A percentile compares a stretch with the other conserved stretches of the same genome.
These are phyloP conservation scores for Silene noctiflora DNA, from an alignment of 179 eudicot species.

Conservation along the genomic window DNA sequence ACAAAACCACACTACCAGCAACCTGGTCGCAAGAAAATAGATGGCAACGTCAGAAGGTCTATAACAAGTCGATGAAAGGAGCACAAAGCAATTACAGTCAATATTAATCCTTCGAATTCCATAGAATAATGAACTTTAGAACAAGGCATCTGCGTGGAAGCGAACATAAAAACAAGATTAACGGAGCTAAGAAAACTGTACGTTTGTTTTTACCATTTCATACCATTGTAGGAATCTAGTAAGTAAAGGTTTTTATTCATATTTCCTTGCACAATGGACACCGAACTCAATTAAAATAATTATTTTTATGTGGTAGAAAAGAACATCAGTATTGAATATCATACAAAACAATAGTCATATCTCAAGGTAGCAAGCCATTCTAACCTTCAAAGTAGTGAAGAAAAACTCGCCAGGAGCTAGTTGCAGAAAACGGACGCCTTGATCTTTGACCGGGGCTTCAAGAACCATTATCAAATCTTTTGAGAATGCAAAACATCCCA, in stretches of 20 bases:
- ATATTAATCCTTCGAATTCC: background rate
- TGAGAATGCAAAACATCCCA: slow-evolving; percentile 90
- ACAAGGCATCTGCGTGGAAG: background rate
- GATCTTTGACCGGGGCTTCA: slow-evolving; percentile 81
- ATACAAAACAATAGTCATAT: background rate
- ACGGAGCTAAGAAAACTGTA: background rate
- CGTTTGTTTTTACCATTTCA: background rate
- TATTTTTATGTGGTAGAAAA: background rate
- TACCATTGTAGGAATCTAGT: background rate
- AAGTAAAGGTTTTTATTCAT: background rate
- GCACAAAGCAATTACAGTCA: background rate
- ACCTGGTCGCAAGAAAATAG: too few relatives aligned
- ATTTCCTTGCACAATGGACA: background rate
- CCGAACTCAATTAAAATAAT: background rate
- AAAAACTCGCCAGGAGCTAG: slow-evolving; percentile 98
- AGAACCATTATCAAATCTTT: slow-evolving; percentile 80
- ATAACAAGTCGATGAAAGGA: background rate
- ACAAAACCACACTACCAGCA: too few relatives aligned
- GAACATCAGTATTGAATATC: background rate
- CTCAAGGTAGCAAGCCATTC: slow-evolving; percentile 10
- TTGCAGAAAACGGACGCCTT: slow-evolving; percentile 94
- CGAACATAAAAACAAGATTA: slow-evolving; percentile 5
- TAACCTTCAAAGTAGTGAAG: slow-evolving; percentile 93
- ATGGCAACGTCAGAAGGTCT: too few relatives aligned
- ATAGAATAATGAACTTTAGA: background rate